A percentile compares a stretch with the other conserved stretches of the same genome.
Evolutionary conservation across 139 green algal genomes (phyloP).

Genomic region (Chlorella ohadii): DNA sequence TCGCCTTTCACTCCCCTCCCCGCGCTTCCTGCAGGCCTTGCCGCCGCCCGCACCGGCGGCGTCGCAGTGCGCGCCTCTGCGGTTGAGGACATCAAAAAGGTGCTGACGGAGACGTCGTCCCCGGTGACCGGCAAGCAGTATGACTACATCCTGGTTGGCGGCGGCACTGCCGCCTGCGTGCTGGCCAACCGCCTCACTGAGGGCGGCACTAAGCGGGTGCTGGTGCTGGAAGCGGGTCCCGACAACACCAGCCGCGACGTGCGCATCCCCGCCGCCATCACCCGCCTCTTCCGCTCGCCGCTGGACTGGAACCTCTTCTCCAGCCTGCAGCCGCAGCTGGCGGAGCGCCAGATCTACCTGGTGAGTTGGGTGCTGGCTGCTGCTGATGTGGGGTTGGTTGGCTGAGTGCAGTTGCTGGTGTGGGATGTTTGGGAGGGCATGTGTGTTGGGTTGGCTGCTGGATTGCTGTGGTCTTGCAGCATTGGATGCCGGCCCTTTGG

Average conservation of each 20-base stretch:
- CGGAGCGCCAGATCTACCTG: slow-evolving; percentile 80
- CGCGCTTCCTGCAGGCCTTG: too few species aligned
- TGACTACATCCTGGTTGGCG: slow-evolving; percentile 95
- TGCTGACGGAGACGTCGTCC: not conserved
- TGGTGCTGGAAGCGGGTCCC: slow-evolving; percentile 83
- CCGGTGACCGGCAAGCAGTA: slow-evolving; percentile 50
- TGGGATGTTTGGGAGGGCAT: not conserved
- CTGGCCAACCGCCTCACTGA: slow-evolving; percentile 89
- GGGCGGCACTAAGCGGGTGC: slow-evolving; percentile 77
- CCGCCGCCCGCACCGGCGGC: not conserved
- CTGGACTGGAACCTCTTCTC: slow-evolving; percentile 91
- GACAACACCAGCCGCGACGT: slow-evolving; percentile 49
- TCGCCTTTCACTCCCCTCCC: too few species aligned
- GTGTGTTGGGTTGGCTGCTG: too few species aligned
- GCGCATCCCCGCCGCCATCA: slow-evolving; percentile 75
- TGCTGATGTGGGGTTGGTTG: not conserved
- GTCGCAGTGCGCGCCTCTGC: not conserved
- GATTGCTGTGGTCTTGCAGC: too few species aligned
- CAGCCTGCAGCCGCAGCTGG: slow-evolving; percentile 63
- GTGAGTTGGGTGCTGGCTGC: slow-evolving; percentile 4
- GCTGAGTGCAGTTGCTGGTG: not conserved
- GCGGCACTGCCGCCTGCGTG: slow-evolving; percentile 88
- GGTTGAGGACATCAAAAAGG: slow-evolving; percentile 6
- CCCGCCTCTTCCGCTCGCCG: slow-evolving; percentile 79
- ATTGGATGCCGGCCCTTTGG: too few species aligned